Percentiles rank a stretch among this genome's conserved stretches.
Conservation (phyloP, 345 rosid species). For the Arabis hirsuta region DNA sequence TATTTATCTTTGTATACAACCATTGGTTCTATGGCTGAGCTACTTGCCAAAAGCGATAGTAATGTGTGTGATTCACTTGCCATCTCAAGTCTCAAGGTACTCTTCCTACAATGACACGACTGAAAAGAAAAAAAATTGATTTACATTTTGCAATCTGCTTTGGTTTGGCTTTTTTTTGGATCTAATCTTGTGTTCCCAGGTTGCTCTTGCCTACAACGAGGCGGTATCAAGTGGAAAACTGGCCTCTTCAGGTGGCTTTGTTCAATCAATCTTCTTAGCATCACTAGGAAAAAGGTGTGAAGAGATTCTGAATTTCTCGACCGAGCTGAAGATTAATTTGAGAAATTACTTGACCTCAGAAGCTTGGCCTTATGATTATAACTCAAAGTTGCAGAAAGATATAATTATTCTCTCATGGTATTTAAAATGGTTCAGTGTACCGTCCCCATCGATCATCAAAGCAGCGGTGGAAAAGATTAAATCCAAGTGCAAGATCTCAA, state of each 20-base stretch:
- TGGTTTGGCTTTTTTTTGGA: not conserved
- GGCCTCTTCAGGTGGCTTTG: slow-evolving; percentile 64
- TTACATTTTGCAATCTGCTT: slow-evolving; percentile 8
- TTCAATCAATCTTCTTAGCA: slow-evolving; percentile 72
- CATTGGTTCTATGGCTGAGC: slow-evolving; percentile 73
- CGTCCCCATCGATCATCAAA: slow-evolving; percentile 60
- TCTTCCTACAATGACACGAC: not conserved
- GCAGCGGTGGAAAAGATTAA: slow-evolving; percentile 56
- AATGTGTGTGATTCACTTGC: slow-evolving; percentile 60
- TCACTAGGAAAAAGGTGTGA: slow-evolving; percentile 72
- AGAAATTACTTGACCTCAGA: slow-evolving; percentile 57
- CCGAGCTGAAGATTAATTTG: slow-evolving; percentile 49
- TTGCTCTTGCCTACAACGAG: slow-evolving; percentile 79
- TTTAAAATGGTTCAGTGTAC: slow-evolving; percentile 79
- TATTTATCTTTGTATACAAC: slow-evolving; percentile 82
- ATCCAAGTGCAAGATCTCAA: slow-evolving; percentile 46
- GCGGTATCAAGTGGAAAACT: slow-evolving; percentile 73
- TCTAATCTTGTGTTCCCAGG: slow-evolving; percentile 49
- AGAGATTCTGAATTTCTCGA: slow-evolving; percentile 58
- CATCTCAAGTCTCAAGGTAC: slow-evolving; percentile 87
- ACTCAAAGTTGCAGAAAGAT: slow-evolving; percentile 43
- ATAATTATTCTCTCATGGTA: slow-evolving; percentile 71
- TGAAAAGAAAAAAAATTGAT: not conserved
- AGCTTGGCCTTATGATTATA: slow-evolving; percentile 59
- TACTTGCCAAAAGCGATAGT: slow-evolving; percentile 50